Percentiles rank a stretch among this genome's conserved stretches.
Conservation (phyloP, 192 early-diverging fungal genomes). For the Backusella morwellensis region DNA sequence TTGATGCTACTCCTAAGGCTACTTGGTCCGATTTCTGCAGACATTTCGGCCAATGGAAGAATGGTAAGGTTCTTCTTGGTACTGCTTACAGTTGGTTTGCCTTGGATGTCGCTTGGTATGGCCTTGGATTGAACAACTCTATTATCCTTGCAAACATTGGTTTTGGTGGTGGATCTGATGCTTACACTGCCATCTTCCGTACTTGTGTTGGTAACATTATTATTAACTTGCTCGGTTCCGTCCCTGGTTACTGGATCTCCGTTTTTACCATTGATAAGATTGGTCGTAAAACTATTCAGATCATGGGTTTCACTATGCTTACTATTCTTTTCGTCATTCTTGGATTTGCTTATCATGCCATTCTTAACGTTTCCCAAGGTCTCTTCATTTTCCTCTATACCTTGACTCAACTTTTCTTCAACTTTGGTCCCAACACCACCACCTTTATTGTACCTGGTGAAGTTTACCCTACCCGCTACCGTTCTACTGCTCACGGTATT, state of each 20-base stretch:
- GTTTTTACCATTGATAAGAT: conserved; percentile 86
- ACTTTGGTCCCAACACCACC: conserved; percentile 95
- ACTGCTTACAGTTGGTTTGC: conserved; percentile 76
- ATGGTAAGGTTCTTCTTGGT: conserved; percentile 78
- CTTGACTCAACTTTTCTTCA: conserved; percentile 77
- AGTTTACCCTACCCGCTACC: conserved; percentile 79
- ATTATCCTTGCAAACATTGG: conserved; percentile 72
- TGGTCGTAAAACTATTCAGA: conserved; percentile 93
- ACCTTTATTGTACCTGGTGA: conserved; percentile 86
- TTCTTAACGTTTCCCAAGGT: conserved; percentile 52
- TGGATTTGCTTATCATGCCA: conserved; percentile 69
- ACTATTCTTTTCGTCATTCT: conserved; percentile 73
- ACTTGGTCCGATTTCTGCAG: conserved; percentile 54
- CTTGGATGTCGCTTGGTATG: conserved; percentile 80
- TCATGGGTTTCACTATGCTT: conserved; percentile 81
- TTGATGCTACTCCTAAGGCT: conserved; percentile 29
- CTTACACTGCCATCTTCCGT: conserved; percentile 61
- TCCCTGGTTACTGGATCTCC: conserved; percentile 96
- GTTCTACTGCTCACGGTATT: conserved; percentile 80
- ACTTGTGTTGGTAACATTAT: conserved; percentile 88
- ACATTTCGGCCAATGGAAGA: conserved; percentile 79
- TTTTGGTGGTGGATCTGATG: conserved; percentile 45
- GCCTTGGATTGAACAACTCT: conserved; percentile 79
- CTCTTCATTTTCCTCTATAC: conserved; percentile 68
- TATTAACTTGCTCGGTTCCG: conserved; percentile 78